Evolutionary conservation across 345 rosid species (phyloP), one percentile per base, ranked within the genome.

Genomic region (Gossypium raimondii): DNA sequence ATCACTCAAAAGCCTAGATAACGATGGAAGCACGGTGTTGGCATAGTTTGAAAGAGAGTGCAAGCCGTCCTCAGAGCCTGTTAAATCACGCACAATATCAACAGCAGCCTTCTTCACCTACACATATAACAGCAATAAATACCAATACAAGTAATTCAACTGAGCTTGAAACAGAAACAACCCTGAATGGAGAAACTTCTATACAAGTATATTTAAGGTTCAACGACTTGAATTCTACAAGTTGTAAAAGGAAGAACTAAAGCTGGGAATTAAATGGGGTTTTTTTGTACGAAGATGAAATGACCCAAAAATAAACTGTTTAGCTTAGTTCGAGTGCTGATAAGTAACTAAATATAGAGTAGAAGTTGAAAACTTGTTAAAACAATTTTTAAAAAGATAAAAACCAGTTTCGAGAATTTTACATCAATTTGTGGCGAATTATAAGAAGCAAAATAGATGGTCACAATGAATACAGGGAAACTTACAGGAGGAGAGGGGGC

Each of bases 41-140:
- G 93, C 85, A 77, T 87, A 81, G 17, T 74, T 75, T 22, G 86
- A 81, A 11, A 94, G 95, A 70, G 98, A 86, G 67, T 81, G 84
- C 73, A 88, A 76, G 38, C 95, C 97, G 73, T 94, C 95, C 34
- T 94, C 92, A 0, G 93, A 92, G 9, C 98, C 97, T 22, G 97
- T 91, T 81, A 92, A 84, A 52, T 90, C 97, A 62, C 90, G 83
- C 74, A 89, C 97, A 57, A 92, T 88, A 75, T 87, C 92, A 58
- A 90, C 91, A 8, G 97, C 95, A 11, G 91, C 97, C 84, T 94
- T 90, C 88, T 85, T 89, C 84, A 92, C 89, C 98, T 92, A 67
- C 50, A 41, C 44, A 47, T 38, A 47, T 45, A 9, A 25, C 57
- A 68, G 13, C 53, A 57, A 24, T 20, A 48, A 60, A 11, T 66